phyloP scores from a whole-genome alignment of 2,329 filamentous ascomycete species.

The Cladosporium sp. region DNA sequence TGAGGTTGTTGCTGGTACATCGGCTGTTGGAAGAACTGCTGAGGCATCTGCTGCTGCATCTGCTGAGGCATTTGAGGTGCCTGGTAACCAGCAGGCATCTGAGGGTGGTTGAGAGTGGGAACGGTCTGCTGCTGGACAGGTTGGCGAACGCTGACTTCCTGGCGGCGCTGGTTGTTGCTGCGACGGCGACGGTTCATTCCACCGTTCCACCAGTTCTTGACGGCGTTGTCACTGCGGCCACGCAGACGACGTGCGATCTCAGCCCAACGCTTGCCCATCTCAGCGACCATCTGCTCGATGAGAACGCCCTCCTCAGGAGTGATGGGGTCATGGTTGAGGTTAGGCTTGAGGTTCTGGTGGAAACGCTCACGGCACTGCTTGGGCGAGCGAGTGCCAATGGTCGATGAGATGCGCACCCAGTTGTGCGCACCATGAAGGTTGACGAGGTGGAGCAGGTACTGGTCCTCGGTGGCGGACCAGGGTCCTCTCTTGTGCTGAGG shows the following conservation, averaged over 20 bases:
- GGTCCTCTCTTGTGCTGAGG: constrained; percentile 68
- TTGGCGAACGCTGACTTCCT: constrained; percentile 30
- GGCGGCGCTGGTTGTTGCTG: constrained; percentile 34
- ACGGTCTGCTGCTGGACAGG: constrained; percentile 18
- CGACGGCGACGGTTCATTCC: constrained; percentile 73
- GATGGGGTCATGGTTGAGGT: constrained; percentile 73
- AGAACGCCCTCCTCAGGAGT: constrained; percentile 68
- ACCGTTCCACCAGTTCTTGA: constrained; percentile 98
- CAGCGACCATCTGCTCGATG: constrained; percentile 72
- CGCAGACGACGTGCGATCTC: constrained; percentile 80
- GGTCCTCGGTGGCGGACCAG: constrained; percentile 77
- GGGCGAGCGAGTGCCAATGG: constrained; percentile 72
- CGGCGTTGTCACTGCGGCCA: constrained; percentile 87
- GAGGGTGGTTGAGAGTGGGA: constrained; percentile 4
- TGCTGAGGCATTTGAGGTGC: background rate
- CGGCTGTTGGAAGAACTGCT: constrained; percentile 14
- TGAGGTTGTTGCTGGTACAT: constrained; percentile 21
- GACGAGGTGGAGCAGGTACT: constrained; percentile 66
- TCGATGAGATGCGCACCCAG: constrained; percentile 81
- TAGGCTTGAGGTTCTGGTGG: constrained; percentile 87
- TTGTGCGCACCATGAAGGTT: constrained; percentile 70
- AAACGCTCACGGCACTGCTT: constrained; percentile 95
- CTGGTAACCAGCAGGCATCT: constrained; percentile 8
- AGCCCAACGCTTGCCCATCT: constrained; percentile 85
- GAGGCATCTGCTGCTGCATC: constrained; percentile 13